These are phyloP conservation scores for Backusella circina DNA, from an alignment of 192 early-diverging fungal genomes.

Conservation along the genomic window DNA sequence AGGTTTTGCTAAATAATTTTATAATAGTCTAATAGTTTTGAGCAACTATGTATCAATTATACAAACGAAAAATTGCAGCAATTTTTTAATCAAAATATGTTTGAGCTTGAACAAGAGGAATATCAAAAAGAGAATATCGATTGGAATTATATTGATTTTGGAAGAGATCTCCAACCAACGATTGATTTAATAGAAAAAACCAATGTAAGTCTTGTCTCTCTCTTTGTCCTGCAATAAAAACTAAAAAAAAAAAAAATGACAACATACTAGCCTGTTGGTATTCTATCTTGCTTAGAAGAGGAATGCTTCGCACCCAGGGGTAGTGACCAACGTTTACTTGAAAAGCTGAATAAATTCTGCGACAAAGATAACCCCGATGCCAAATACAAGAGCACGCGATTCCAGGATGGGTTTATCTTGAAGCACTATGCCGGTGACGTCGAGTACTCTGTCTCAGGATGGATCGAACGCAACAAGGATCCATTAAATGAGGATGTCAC, in stretches of 20 bases:
- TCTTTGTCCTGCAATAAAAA: too few species aligned
- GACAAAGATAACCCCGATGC: conserved; percentile 65
- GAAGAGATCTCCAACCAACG: conserved; percentile 94
- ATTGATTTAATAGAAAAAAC: conserved; percentile 98
- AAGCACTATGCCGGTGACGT: conserved; percentile 96
- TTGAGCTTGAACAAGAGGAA: conserved; percentile 97
- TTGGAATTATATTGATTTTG: conserved; percentile 98
- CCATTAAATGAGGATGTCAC: conserved; percentile 94
- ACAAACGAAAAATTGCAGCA: conserved; percentile 98
- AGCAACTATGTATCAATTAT: conserved; percentile 99
- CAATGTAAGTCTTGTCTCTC: conserved; percentile 51
- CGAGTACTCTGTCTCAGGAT: conserved; percentile 85
- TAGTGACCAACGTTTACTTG: conserved; percentile 91
- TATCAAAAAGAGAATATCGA: conserved; percentile 96
- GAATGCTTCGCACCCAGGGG: conserved; percentile 98
- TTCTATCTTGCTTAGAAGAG: conserved; percentile 94
- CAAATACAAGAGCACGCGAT: conserved; percentile 85
- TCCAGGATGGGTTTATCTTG: conserved; percentile 86
- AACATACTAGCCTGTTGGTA: conserved; percentile 75
- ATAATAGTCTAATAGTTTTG: conserved; percentile 86
- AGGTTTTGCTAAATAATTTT: conserved; percentile 21
- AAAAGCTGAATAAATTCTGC: conserved; percentile 90
- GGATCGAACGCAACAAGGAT: conserved; percentile 99
- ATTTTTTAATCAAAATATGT: conserved; percentile 99
- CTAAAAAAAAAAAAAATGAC: not conserved